Evolutionary conservation across 495 filamentous ascomycete species (phyloP), one percentile per base, ranked within the genome.

Genomic region (Aspergillus diversus): DNA sequence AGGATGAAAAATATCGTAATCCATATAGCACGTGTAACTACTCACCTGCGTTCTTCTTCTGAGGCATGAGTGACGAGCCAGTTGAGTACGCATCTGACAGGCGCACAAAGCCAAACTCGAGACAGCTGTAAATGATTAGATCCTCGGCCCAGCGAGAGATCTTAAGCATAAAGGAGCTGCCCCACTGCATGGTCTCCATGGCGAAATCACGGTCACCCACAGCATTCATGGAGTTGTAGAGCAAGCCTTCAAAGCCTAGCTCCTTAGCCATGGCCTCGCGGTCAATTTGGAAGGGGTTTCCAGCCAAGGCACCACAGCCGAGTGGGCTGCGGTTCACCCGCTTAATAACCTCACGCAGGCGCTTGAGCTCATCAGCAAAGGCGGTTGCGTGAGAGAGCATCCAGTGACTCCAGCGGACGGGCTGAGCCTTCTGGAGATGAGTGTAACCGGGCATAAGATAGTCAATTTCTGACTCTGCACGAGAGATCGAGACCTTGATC

Each of bases 151-250:
- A 95, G 33, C 93, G 86, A 46, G 87, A 92, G 53, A 97, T 84
- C 77, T 97, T 93, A 55, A 87, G 82, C 89, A 96, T 96, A 63
- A 96, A 81, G 71, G 88, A 89, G 51, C 86, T 80, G 27, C 86
- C 90, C 91, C 93, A 98, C 79, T 96, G 92, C 82, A 98, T 88
- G 5, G 86, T 89, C 82, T 97, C 93, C 71, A 93, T 84, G 11
- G 94, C 88, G 66, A 97, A 97, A 68, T 97, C 93, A 52, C 94
- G 88, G 75, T 97, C 92, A 7, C 83, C 87, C 21, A 96, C 92
- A 31, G 86, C 89, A 65, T 85, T 86, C 87, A 98, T 87, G 8
- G 86, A 91, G 79, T 97, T 98, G 79, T 86, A 87, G 54, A 94
- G 79, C 35, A 96, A 77, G 6, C 87, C 88, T 0, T 90, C 88